phyloP scores from a whole-genome alignment of 176 grass and related monocot genomes.

The Musa acuminata region DNA sequence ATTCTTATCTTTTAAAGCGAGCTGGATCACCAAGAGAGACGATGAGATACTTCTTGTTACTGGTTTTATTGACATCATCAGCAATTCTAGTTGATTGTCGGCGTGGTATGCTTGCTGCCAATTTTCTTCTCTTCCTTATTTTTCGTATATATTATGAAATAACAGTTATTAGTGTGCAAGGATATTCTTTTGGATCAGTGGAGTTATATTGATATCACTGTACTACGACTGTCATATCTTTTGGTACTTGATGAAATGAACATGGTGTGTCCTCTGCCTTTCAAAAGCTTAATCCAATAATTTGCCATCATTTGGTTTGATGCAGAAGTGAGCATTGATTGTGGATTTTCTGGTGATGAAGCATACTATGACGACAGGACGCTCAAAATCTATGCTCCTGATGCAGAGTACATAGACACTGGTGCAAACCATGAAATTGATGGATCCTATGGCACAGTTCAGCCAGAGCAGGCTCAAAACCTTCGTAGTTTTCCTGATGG shows the following conservation, averaged over 20 bases:
- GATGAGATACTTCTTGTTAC: background rate
- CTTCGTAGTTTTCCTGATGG: background rate
- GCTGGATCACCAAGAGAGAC: background rate
- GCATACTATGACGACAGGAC: background rate
- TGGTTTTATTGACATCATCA: background rate
- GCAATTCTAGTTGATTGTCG: background rate
- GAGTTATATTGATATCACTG: background rate
- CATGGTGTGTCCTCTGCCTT: background rate
- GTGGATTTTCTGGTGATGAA: background rate
- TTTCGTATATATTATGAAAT: background rate
- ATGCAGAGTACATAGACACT: background rate
- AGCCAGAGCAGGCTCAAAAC: background rate
- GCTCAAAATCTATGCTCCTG: background rate
- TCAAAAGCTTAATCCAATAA: no score
- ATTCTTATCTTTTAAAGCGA: background rate
- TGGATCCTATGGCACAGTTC: background rate
- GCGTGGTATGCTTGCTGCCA: background rate
- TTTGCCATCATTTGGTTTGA: background rate
- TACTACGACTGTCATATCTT: background rate
- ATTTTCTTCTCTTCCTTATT: background rate
- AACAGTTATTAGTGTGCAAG: background rate
- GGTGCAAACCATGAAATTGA: background rate
- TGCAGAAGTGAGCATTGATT: conserved; percentile 4
- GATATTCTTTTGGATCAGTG: background rate
- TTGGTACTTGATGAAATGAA: background rate